A percentile compares a stretch with the other conserved stretches of the same genome.
Evolutionary conservation across 192 early-diverging fungal genomes (phyloP).

Genomic region (Coemansia sp.): DNA sequence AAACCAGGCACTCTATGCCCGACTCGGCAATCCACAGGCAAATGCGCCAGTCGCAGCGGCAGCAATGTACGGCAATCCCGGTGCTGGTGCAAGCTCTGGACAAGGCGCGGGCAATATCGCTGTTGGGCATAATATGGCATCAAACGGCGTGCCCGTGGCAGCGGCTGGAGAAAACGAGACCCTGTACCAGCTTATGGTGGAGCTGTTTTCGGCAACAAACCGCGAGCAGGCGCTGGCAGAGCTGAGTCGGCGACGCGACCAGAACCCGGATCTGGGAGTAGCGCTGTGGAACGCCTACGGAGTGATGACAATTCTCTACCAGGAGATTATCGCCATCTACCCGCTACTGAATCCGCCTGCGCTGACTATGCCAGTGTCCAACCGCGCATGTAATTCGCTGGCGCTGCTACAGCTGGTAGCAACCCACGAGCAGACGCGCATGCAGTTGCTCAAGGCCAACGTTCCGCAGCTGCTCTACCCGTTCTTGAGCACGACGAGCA

Average conservation of each 20-base stretch:
- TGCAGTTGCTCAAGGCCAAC: constrained; percentile 71
- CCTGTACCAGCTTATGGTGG: constrained; percentile 84
- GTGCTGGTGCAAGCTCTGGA: constrained; percentile 1
- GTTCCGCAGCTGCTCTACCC: constrained; percentile 98
- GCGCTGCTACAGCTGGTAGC: constrained; percentile 96
- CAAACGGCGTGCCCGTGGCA: constrained; percentile 4
- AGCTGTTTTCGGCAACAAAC: constrained; percentile 72
- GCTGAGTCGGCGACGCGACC: constrained; percentile 91
- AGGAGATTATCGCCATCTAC: constrained; percentile 97
- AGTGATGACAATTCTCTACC: constrained; percentile 91
- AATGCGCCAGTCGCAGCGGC: constrained; percentile 2
- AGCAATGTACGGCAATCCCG: constrained; percentile 15
- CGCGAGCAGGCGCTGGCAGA: constrained; percentile 94
- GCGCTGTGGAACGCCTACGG: constrained; percentile 99
- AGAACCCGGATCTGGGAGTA: constrained; percentile 93
- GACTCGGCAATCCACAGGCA: constrained; percentile 16
- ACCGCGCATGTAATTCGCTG: constrained; percentile 95
- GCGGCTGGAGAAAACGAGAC: constrained; percentile 67
- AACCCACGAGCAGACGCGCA: constrained; percentile 88
- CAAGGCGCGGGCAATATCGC: neutral
- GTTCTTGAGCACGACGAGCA: constrained; percentile 94
- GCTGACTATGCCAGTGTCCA: constrained; percentile 85
- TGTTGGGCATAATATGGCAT: constrained; percentile 6
- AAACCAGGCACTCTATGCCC: constrained; percentile 42
- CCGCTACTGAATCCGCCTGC: constrained; percentile 86